Base-by-base conservation (phyloP, 371 early-diverging fungal species). In the Dentiscutata heterogama region DNA sequence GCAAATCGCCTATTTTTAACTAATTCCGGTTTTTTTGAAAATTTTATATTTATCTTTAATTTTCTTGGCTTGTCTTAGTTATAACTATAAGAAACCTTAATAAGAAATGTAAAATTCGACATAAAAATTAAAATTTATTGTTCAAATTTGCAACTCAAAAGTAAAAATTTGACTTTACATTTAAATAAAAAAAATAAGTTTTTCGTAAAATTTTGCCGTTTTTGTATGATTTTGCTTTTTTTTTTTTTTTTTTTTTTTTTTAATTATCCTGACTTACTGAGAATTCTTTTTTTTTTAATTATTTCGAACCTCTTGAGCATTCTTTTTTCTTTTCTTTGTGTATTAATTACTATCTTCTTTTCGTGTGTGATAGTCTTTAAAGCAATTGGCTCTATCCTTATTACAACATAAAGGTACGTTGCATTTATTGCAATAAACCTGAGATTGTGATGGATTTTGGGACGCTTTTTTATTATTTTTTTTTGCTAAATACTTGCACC, bases 31-130 rank as follows among this genome's bases (percentile, higher is more conserved):
- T 13, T 39, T 50, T 70, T 68, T 68, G 68, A 31, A 31, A 22
- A 22, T 50, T 25, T 11, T 22, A 2, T 14, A 20, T 27, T 46
- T 68, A 29, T 39, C 8, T 68, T 68, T 29, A 14, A 46, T n/a
- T 61, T 61, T 50, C 13, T 50, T 50, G 10, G 39, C 39, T 6
- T 50, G 50, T 11, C 3, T 50, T 27, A n/a, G 22, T 5, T 61
- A n/a, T 61, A 61, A n/a, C 61, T 61, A 61, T 61, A 61, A 22
- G 20, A 68, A 31, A 29, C 29, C 68, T 68, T 68, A 31, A 18
- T 31, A 31, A 31, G n/a, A 31, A 29, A 68, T 68, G 8, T 68
- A 68, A 35, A 68, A n/a, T 46, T 46, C 11, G 35, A 11, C 11
- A 20, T 46, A 46, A 68, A 68, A 20, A 29, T 14, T 39, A 61